Conservation (phyloP, 2,329 filamentous ascomycete species). For the Phialophora verrucosa region DNA sequence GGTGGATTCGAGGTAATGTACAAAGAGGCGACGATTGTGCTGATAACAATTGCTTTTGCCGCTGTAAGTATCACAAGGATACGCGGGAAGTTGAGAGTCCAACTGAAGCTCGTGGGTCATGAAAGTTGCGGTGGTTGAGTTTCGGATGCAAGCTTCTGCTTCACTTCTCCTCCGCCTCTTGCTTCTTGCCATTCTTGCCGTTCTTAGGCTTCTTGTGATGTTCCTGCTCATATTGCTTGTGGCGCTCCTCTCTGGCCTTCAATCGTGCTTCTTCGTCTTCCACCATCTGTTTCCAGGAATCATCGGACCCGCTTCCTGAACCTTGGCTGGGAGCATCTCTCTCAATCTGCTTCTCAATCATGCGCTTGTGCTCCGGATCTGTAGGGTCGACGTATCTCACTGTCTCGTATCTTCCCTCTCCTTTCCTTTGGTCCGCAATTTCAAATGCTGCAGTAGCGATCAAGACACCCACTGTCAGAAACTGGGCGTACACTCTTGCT, state of each 20-base stretch:
- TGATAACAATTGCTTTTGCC: background rate
- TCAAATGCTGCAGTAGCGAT: conserved; percentile 84
- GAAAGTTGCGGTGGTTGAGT: background rate
- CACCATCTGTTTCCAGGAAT: conserved; percentile 77
- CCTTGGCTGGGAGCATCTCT: conserved; percentile 25
- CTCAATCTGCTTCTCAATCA: conserved; percentile 79
- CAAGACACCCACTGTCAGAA: conserved; percentile 81
- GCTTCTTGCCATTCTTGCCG: conserved; percentile 38
- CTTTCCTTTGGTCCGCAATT: conserved; percentile 74
- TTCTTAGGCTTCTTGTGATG: conserved; percentile 31
- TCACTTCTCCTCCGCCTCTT: conserved; percentile 20
- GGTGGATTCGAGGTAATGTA: background rate
- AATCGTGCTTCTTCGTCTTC: conserved; percentile 54
- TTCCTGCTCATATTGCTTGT: conserved; percentile 39
- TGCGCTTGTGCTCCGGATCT: conserved; percentile 79
- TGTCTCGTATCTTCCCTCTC: conserved; percentile 71
- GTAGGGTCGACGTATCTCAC: conserved; percentile 79
- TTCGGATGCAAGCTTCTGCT: background rate
- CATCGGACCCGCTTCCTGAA: conserved; percentile 45
- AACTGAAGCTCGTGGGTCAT: background rate
- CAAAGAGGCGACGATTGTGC: background rate
- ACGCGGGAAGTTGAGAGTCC: background rate
- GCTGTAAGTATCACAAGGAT: background rate
- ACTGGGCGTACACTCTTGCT: conserved; percentile 92
- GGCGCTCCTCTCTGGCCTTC: conserved; percentile 49